Base-by-base conservation (phyloP, 495 filamentous ascomycete species). In the Annulohypoxylon stygium region DNA sequence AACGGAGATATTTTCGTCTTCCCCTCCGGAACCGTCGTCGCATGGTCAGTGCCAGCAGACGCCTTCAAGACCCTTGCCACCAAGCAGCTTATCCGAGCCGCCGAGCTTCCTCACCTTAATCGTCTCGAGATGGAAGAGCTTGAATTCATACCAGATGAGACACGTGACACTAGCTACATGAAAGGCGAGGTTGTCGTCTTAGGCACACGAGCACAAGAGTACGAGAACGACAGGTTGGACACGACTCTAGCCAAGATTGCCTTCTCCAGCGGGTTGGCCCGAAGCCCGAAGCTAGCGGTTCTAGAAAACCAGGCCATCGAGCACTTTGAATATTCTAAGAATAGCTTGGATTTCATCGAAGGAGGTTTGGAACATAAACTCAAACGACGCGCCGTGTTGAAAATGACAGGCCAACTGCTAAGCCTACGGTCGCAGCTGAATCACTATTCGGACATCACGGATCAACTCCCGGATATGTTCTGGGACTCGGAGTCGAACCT, bases 211-310 rank as follows among this genome's bases (percentile, higher is more conserved):
- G 68, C 77, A 9, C 51, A 94, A 88, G 74, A 71, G 7, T 41
- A 74, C 11, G 74, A 73, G 36, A 81, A 78, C 51, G 78, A 80
- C 72, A 65, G 75, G 16, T 84, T 92, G 34, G 92, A 96, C 76
- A 93, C 92, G 0, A 91, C 94, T 1, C 86, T 98, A 33, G 93
- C 94, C 30, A 97, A 99, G 77, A 93, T 99, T 57, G 96, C 96
- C 14, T 99, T 99, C 78, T 97, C 94, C 2, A 97, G 94, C 0
- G 96, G 96, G 4, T 85, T 99, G n/a, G 95, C 96, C 26, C 87
- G 96, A 51, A 94, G 91, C 59, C 97, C 96, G n/a, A 99, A 98
- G 78, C 85, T 99, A 10, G 95, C 93, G n/a, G 93, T 97, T 4
- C 87, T 99, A 10, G 96, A 99, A 76, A 91, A 88, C 48, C 87